Base-by-base conservation (phyloP, 257 asterid species). In the Solanum infundibuliforme region DNA sequence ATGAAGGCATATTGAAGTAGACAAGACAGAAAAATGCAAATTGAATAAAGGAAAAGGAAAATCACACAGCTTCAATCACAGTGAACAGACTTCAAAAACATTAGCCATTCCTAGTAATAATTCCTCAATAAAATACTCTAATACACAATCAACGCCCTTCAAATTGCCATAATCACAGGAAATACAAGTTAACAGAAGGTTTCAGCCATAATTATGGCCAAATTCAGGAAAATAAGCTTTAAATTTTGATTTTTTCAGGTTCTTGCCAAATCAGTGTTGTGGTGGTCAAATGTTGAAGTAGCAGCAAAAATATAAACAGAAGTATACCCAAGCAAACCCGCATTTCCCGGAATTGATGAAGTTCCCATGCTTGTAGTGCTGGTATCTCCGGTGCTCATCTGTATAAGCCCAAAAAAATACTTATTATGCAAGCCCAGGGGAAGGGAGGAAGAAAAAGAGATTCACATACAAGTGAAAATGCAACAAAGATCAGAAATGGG, bases 321-420 rank as follows among this genome's bases (percentile, higher is more conserved):
- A 82, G 89, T 95, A 69, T 94, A 97, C 99, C 99, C 99, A 81
- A 97, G 96, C 89, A 97, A 93, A 93, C 99, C 92, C 89, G 98
- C 96, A 92, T 95, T 95, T 94, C 99, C 99, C 60, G 97, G 98
- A 72, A 93, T 75, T 34, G 95, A 94, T 83, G 95, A 88, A 87
- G 88, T 92, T 87, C 96, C 98, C 29, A 90, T 81, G 92, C 92
- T 93, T 72, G 94, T 48, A 85, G 94, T 94, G n/a, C 93, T 88
- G 86, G 88, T 68, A 87, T 95, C 99, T 86, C 95, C 98, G 6
- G 93, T 87, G 87, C 88, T 88, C 81, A 94, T 87, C 99, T 97
- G 69, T 12, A 83, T 32, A 89, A 85, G 90, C 84, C 87, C 89
- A 87, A 65, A 93, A 72, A 43, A 48, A 88, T 3, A 84, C 2